Evolutionary conservation across 495 filamentous ascomycete genomes (phyloP), one percentile per base, ranked within the genome.

Genomic region (Chlorociboria aeruginascens): DNA sequence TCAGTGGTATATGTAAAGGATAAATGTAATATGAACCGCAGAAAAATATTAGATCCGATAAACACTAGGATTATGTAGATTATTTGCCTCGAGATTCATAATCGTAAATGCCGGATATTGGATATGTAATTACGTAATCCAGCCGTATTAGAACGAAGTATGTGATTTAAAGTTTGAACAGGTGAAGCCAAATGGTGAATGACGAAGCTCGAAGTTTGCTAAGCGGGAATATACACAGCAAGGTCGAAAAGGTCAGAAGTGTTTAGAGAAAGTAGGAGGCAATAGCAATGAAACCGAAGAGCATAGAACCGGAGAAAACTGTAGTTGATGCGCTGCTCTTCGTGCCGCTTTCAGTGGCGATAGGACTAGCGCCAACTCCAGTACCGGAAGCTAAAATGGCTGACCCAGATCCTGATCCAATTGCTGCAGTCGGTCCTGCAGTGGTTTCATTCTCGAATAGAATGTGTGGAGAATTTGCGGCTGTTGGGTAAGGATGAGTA

Each of bases 111-210:
- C 12, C 7, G 20, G 30, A 34, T n/a, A 35, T 11, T 1, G 13
- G 20, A 4, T 25, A 4, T 25, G 20, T 25, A 3, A 59, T 59
- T 59, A 55, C 56, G 56, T 59, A 33, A 29, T 59, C 56, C 56
- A 55, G 56, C 52, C 56, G 56, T 51, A 55, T 55, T 55, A 59
- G 46, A 59, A 53, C 8, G n/a, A n/a, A 30, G 28, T 42, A 36
- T 50, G 44, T 14, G 8, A 33, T 33, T 39, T 25, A 25, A 25
- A 25, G 20, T 25, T 25, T 25, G 20, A 25, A 25, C 20, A 25
- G 36, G 14, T 3, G 39, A 14, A 7, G 32, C 16, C 17, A 17
- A 25, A 25, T 25, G 20, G 20, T 25, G 20, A 25, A 25, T 4
- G 20, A 25, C 2, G 20, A 25, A 25, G 20, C 20, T 25, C 20